phyloP scores from a whole-genome alignment of 805 yeast species.

The Maudiozyma serrabonitensis region DNA sequence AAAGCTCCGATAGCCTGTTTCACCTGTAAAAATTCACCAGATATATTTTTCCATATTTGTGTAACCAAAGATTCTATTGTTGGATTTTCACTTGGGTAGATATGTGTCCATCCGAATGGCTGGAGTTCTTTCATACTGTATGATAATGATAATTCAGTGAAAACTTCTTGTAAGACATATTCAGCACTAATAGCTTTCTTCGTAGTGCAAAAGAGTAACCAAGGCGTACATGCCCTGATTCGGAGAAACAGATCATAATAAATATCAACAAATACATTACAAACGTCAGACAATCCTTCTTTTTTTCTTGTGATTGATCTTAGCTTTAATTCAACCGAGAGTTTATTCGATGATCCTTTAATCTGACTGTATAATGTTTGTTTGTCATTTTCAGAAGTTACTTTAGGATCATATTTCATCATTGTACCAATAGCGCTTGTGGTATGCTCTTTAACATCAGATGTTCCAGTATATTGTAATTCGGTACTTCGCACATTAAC shows the following conservation, averaged over 20 bases:
- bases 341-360: background rate
- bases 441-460: background rate
- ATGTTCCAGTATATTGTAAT: background rate
- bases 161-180: background rate
- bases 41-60: background rate
- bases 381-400: background rate
- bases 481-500: background rate
- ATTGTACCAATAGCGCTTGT: background rate
- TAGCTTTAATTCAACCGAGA: background rate
- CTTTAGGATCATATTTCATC: background rate
- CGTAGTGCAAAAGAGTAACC: background rate
- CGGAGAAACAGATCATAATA: background rate
- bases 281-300: background rate
- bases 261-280: background rate
- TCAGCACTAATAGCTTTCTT: background rate
- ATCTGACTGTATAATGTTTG: background rate
- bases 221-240: background rate
- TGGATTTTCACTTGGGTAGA: background rate
- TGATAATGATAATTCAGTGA: background rate
- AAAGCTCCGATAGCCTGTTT: slow-evolving; percentile 46
- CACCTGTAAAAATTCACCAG: background rate
- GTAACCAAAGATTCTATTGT: background rate
- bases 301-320: background rate
- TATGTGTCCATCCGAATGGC: background rate
- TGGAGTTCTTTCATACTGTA: background rate